phyloP scores from a whole-genome alignment of 768 basidiomycete genomes.

The Vararia minispora region DNA sequence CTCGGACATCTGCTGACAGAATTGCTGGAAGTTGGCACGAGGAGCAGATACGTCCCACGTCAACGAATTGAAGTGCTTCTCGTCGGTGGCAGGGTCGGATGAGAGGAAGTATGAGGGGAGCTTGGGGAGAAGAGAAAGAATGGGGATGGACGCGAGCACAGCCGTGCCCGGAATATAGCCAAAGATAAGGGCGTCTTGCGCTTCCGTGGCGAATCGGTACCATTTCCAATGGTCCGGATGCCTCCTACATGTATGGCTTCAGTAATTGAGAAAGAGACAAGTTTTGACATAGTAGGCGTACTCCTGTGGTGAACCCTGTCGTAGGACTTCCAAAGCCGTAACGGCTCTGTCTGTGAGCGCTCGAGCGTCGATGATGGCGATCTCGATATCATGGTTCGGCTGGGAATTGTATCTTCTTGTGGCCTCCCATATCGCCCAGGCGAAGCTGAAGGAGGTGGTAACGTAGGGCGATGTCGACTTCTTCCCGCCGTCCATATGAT shows the following conservation, averaged over 20 bases:
- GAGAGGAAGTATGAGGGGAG: slow-evolving; percentile 62
- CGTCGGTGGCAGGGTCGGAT: slow-evolving; percentile 21
- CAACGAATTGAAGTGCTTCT: slow-evolving; percentile 28
- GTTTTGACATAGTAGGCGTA: too few relatives aligned
- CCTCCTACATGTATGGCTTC: slow-evolving; percentile 29
- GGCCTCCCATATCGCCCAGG: slow-evolving; percentile 78
- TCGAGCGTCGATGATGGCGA: slow-evolving; percentile 66
- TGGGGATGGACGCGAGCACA: slow-evolving; percentile 59
- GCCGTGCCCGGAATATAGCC: slow-evolving; percentile 56
- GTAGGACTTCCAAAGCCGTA: slow-evolving; percentile 55
- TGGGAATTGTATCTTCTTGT: slow-evolving; percentile 60
- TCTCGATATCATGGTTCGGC: slow-evolving; percentile 66
- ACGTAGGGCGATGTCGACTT: slow-evolving; percentile 57
- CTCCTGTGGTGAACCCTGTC: slow-evolving; percentile 42
- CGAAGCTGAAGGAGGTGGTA: slow-evolving; percentile 71
- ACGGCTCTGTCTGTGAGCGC: slow-evolving; percentile 45
- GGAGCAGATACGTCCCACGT: slow-evolving; percentile 48
- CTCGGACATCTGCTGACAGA: slow-evolving; percentile 60
- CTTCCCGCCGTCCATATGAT: slow-evolving; percentile 74
- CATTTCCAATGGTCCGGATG: slow-evolving; percentile 63
- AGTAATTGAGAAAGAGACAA: not conserved
- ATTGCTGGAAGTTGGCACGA: slow-evolving; percentile 54
- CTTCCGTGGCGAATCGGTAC: slow-evolving; percentile 64
- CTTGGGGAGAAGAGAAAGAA: slow-evolving; percentile 49
- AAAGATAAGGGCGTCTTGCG: slow-evolving; percentile 65